Evolutionary conservation across 257 asterid species (phyloP), one percentile per base, ranked within the genome.

Genomic region (Asclepias syriaca): DNA sequence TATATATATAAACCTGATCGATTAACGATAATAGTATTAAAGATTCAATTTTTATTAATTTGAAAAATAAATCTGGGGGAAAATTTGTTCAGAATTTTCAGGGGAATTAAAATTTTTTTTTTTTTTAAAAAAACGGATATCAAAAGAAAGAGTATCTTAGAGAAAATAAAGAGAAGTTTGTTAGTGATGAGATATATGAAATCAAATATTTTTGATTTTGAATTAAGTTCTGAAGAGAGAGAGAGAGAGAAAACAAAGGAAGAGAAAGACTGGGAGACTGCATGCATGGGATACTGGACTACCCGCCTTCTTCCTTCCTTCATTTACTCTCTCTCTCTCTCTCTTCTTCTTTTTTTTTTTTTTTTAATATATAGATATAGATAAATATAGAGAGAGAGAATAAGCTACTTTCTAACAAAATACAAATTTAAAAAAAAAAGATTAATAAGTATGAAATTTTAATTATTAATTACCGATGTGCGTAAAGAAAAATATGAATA

Each of bases 271-370:
- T 60, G 64, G 50, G 55, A 69, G 68, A 74, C 7, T 67, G 72
- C 86, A 82, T 82, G 86, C 21, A 10, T 50, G 14, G 60, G 48
- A 14, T 43, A 45, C 8, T 63, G 53, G 68, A 49, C 60, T 1
- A 14, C 40, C 56, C 34, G 69, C 69, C 72, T 53, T 65, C 69
- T 21, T 34, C 64, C 66, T 14, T 63, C 24, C 69, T 21, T 34
- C 64, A 57, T 14, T 63, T 18, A 27, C 19, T 11, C 3, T 0
- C 10, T 1, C 13, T 18, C 58, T 29, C 10, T 5, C 27, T 19
- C 8, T 7, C 6, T n/a, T 50, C n/a, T 2, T 15, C 22, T 19
- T 19, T 51, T 15, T 18, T 51, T 19, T 19, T 51, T 16, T 19
- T 51, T 50, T 50, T 13, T 29, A 29, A 29, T 29, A 29, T 29